These are phyloP conservation scores for Asclepias syriaca DNA, from an alignment of 257 asterid species.

Conservation along the genomic window DNA sequence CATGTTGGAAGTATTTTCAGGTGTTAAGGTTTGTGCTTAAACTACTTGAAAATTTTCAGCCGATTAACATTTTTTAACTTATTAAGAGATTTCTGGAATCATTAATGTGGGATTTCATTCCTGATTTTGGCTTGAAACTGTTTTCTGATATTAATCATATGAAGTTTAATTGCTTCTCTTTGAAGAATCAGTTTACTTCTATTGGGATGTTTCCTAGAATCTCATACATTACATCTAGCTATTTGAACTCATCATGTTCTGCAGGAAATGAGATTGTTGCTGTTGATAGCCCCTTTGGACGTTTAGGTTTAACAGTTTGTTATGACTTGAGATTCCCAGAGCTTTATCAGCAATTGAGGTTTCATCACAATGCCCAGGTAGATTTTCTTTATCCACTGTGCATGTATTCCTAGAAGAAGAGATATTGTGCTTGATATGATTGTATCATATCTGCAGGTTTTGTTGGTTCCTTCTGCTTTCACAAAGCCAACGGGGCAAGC, in stretches of 20 bases:
- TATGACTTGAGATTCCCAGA: slow-evolving; percentile 94
- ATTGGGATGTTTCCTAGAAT: background rate
- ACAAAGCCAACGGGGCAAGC: slow-evolving; percentile 82
- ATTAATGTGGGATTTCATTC: background rate
- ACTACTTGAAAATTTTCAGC: background rate
- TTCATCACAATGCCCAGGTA: slow-evolving; percentile 67
- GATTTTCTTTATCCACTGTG: background rate
- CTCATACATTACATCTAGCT: background rate
- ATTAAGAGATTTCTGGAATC: background rate
- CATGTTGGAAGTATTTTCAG: background rate
- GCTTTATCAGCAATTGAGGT: slow-evolving; percentile 83
- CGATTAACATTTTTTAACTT: background rate
- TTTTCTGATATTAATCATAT: background rate
- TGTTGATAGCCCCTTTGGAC: slow-evolving; percentile 76
- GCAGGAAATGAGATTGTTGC: slow-evolving; percentile 63
- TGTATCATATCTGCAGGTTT: slow-evolving; percentile 34
- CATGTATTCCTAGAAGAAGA: background rate
- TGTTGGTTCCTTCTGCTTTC: slow-evolving; percentile 89
- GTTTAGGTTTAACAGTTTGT: slow-evolving; percentile 82
- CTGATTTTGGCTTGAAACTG: background rate
- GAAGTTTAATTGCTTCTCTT: background rate
- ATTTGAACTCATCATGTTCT: slow-evolving; percentile 2
- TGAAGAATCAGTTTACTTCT: background rate
- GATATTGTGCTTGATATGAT: background rate
- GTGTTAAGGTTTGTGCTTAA: background rate